phyloP scores from a whole-genome alignment of 352 stramenopile genomes.

The Thraustochytrium striatum region DNA sequence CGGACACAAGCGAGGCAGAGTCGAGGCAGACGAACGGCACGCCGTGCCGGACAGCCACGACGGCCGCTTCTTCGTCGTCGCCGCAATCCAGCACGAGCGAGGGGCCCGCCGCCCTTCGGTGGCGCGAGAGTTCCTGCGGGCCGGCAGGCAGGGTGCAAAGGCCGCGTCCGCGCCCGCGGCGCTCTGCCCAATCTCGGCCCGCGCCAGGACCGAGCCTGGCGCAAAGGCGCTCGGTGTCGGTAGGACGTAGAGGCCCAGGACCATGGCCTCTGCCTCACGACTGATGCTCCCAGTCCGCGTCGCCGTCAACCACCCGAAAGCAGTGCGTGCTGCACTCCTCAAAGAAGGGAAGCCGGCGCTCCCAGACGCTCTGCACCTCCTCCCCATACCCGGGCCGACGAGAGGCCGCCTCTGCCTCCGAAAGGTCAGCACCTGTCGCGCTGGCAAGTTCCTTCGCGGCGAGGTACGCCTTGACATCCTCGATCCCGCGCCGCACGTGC shows the following conservation, averaged over 20 bases:
- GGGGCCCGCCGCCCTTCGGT: no score
- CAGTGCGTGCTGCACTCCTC: conserved; percentile 1
- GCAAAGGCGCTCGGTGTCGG: not conserved
- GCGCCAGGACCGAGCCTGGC: not conserved
- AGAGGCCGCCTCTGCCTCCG: not conserved
- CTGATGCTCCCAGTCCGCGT: not conserved
- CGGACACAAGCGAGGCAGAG: no score
- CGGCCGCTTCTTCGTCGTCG: no score
- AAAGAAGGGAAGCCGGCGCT: conserved; percentile 49
- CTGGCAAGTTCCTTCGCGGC: not conserved
- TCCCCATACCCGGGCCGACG: conserved; percentile 53
- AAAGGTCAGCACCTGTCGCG: not conserved
- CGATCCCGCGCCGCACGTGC: conserved; percentile 2
- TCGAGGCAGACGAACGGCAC: no score
- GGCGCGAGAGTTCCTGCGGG: no score
- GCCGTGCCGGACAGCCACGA: no score
- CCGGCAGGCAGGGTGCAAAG: no score
- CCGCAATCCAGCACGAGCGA: no score
- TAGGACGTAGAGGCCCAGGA: not conserved
- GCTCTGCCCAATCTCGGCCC: not conserved
- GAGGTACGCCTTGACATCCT: conserved; percentile 1
- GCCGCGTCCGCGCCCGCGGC: not conserved
- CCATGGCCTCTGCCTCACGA: not conserved
- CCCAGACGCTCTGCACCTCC: conserved; percentile 31
- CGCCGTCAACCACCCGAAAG: conserved; percentile 2